Base-by-base conservation (phyloP, 2,329 filamentous ascomycete species). In the Sordariomycetes sp. region DNA sequence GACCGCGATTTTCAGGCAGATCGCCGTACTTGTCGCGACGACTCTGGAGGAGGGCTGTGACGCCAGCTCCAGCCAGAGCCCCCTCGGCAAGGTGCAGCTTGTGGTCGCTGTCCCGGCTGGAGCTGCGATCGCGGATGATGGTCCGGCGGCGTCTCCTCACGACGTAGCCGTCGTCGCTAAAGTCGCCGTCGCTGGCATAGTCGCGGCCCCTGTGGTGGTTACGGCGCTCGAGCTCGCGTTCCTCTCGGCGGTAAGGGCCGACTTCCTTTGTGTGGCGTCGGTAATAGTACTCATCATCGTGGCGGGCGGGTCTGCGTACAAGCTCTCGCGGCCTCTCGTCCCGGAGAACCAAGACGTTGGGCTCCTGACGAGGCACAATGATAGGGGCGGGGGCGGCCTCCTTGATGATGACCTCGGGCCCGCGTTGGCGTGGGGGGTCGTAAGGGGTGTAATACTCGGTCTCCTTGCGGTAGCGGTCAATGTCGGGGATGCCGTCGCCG, bases 51-150 rank as follows among this genome's bases (percentile, higher is more conserved):
- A 85, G 68, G n/a, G 82, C 82, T 12, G 79, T 77, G 8, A 82
- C 68, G 54, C 82, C 82, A 20, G 82, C 82, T 17, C 81, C 82
- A 32, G 82, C 82, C 17, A 85, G 72, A 10, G 81, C 82, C n/a
- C 82, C 82, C 64, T 84, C 81, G 24, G 82, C 82, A 5, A 86
- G 67, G 62, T 84, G 78, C 50, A 78, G 77, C 65, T 76, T 82
- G 62, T 79, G 79, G 61, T 80, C 75, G 54, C 74, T 70, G 28
- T 56, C 57, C 7, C 54, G 53, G 32, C 54, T 57, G 12, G 59
- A 60, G 61, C 76, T 77, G 13, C 70, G 94, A 60, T 78, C 81
- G 51, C 76, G 72, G 22, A 53, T 36, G 36, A 60, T 52, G 20
- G 79, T 77, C 22, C 76, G 74, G 20, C 72, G 76, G 53, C 69